phyloP scores from a whole-genome alignment of 306 rosid species.

The Cicer pinnatifidum region DNA sequence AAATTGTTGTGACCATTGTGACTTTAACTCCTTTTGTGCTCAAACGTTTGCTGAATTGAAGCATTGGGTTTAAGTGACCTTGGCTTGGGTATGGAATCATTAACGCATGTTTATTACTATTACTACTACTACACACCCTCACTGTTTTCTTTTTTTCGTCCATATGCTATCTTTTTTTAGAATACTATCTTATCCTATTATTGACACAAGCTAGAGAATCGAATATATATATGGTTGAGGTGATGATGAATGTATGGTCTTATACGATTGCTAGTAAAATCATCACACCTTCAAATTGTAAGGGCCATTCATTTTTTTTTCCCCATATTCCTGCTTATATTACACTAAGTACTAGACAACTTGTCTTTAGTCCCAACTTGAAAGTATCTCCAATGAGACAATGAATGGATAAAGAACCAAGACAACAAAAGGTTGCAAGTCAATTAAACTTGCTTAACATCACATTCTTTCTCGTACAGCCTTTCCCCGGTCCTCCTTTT shows the following conservation, averaged over 20 bases:
- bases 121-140: background rate
- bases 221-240: background rate
- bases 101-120: constrained; percentile 41
- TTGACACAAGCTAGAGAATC: background rate
- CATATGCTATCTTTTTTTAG: background rate
- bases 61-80: constrained; percentile 70
- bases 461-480: no score
- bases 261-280: background rate
- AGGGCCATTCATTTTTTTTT: background rate
- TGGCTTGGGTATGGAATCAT: constrained; percentile 64
- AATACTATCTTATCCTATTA: background rate
- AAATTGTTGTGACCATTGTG: constrained; percentile 60
- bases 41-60: constrained; percentile 56
- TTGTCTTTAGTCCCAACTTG: no score
- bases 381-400: no score
- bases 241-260: background rate
- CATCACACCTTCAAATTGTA: no score
- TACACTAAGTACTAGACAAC: no score
- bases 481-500: no score
- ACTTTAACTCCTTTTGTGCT: constrained; percentile 48
- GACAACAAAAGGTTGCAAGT: no score
- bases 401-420: no score
- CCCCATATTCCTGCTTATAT: no score
- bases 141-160: constrained; percentile 13
- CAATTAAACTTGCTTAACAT: no score